phyloP scores from a whole-genome alignment of 1,139 yeast species.

The Citeromyces hawaiiensis region DNA sequence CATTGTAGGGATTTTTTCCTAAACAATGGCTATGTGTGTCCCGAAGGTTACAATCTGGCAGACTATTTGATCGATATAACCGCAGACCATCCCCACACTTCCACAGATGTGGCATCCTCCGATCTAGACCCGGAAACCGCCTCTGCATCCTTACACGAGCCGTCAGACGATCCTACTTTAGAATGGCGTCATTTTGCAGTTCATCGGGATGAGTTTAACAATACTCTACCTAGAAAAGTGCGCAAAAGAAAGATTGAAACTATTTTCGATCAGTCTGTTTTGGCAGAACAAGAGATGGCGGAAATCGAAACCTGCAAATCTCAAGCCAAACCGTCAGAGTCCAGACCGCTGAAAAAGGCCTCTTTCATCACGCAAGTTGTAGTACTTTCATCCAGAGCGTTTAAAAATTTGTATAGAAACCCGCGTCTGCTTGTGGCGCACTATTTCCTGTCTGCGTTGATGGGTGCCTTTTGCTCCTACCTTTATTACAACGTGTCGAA shows the following conservation, averaged over 20 bases:
- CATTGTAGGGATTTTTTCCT: slow-evolving; percentile 63
- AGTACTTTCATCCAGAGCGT: slow-evolving; percentile 72
- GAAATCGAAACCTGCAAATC: slow-evolving; percentile 17
- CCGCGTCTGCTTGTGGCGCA: slow-evolving; percentile 78
- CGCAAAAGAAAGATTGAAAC: slow-evolving; percentile 5
- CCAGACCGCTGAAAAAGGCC: slow-evolving; percentile 28
- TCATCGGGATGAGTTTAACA: slow-evolving; percentile 60
- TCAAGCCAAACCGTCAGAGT: slow-evolving; percentile 23
- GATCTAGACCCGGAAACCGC: slow-evolving; percentile 14
- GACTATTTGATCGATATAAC: slow-evolving; percentile 88
- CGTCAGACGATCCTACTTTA: slow-evolving; percentile 39
- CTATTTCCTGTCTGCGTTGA: slow-evolving; percentile 58
- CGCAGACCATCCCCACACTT: slow-evolving; percentile 33
- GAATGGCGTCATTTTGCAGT: slow-evolving; percentile 87
- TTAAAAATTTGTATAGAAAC: slow-evolving; percentile 83
- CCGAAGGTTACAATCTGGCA: slow-evolving; percentile 84
- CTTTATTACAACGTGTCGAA: slow-evolving; percentile 71
- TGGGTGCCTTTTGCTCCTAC: slow-evolving; percentile 79
- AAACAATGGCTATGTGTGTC: slow-evolving; percentile 69
- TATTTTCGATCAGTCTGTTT: slow-evolving; percentile 13
- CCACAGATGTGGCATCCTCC: slow-evolving; percentile 10
- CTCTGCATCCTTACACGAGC: background rate
- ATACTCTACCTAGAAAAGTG: slow-evolving; percentile 6
- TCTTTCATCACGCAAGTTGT: slow-evolving; percentile 46
- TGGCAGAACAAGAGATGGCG: slow-evolving; percentile 16